Evolutionary conservation across 805 yeast species (phyloP).

Genomic region (Metschnikowia noctiluminum): DNA sequence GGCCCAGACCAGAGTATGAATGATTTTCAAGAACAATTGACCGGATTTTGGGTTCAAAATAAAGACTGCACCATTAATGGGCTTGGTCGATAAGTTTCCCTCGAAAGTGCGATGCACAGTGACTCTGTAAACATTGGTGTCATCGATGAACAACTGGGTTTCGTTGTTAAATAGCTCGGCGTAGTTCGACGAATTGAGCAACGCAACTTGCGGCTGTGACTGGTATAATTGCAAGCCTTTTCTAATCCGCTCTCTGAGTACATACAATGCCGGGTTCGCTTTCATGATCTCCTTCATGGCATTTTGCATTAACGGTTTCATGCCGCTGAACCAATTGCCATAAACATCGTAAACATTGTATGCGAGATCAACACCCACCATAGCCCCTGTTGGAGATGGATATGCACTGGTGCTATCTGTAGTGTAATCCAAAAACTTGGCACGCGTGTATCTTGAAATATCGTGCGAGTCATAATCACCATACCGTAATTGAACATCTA

Average conservation of each 20-base stretch:
- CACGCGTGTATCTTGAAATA: constrained; percentile 87
- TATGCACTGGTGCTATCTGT: constrained; percentile 80
- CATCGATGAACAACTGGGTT: constrained; percentile 84
- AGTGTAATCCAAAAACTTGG: constrained; percentile 91
- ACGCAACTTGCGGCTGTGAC: constrained; percentile 89
- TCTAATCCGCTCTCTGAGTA: constrained; percentile 87
- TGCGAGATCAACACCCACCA: constrained; percentile 89
- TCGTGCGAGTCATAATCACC: constrained; percentile 99
- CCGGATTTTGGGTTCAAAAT: constrained; percentile 89
- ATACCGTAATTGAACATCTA: constrained; percentile 90
- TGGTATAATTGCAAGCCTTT: constrained; percentile 93
- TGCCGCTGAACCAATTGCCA: constrained; percentile 97
- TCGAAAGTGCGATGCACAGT: constrained; percentile 88
- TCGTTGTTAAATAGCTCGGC: constrained; percentile 86
- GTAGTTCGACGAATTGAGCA: constrained; percentile 83
- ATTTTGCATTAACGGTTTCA: constrained; percentile 83
- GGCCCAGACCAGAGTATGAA: constrained; percentile 94
- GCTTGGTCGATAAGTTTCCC: constrained; percentile 88
- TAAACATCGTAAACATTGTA: constrained; percentile 95
- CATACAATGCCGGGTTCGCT: constrained; percentile 89
- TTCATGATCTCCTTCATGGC: constrained; percentile 94
- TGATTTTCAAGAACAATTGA: constrained; percentile 80
- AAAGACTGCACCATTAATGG: constrained; percentile 89
- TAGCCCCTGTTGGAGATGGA: constrained; percentile 90
- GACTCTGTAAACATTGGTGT: constrained; percentile 90